phyloP scores from a whole-genome alignment of 2,329 filamentous ascomycete species.

The Curvularia spicifera region DNA sequence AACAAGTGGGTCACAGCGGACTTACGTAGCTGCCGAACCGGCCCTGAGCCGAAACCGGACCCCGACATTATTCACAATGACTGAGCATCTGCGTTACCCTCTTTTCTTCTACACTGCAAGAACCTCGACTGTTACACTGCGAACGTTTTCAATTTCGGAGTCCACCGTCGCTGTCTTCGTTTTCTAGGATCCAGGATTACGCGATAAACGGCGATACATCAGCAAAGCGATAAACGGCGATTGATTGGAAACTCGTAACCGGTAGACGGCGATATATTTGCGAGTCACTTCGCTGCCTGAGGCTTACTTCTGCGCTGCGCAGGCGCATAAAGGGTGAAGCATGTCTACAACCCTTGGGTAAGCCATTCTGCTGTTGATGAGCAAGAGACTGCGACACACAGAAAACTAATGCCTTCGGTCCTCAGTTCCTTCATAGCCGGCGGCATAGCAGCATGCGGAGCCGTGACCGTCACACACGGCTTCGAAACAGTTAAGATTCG shows the following conservation, averaged over 20 bases:
- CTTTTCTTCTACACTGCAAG: background rate
- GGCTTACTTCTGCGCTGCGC: background rate
- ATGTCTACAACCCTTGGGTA: constrained; percentile 60
- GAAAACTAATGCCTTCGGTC: constrained; percentile 5
- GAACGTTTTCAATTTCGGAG: background rate
- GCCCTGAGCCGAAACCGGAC: constrained; percentile 21
- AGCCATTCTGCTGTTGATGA: constrained; percentile 4
- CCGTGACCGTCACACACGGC: constrained; percentile 95
- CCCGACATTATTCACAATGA: constrained; percentile 23
- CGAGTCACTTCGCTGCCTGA: background rate
- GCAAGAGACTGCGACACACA: background rate
- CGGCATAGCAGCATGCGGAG: constrained; percentile 94
- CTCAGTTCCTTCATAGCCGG: constrained; percentile 87
- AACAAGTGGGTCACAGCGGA: constrained; percentile 10
- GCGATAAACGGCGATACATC: constrained; percentile 8
- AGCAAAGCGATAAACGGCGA: background rate
- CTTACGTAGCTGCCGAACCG: constrained; percentile 1
- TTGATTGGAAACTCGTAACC: background rate
- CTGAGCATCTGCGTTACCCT: constrained; percentile 9
- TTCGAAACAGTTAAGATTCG: constrained; percentile 99
- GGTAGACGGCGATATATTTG: background rate
- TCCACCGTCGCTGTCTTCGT: background rate
- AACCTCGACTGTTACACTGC: background rate
- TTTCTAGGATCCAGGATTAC: background rate
- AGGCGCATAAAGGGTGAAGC: constrained; percentile 19